Evolutionary conservation across 2,329 filamentous ascomycete species (phyloP).

Genomic region (Alternaria gaisen): DNA sequence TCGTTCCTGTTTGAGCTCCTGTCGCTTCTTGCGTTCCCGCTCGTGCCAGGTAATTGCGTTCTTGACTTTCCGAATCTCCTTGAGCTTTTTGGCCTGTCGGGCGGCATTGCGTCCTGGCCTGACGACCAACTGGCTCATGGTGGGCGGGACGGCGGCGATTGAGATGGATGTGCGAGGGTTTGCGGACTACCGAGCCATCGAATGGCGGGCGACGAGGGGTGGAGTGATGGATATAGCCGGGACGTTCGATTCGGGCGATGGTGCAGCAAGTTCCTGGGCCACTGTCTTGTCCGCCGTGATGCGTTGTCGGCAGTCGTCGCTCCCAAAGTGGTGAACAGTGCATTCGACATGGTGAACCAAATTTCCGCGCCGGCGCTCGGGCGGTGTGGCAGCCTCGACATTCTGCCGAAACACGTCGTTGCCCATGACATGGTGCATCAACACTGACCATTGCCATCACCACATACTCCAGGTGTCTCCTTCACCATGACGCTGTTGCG

Average conservation of each 20-base stretch:
- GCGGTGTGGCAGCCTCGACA: slow-evolving; percentile 28
- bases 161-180: slow-evolving; percentile 16
- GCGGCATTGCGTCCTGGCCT: slow-evolving; percentile 36
- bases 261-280: not conserved
- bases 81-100: slow-evolving; percentile 42
- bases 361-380: slow-evolving; percentile 25
- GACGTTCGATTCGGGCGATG: not conserved
- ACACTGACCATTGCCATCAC: slow-evolving; percentile 3
- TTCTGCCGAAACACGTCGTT: slow-evolving; percentile 24
- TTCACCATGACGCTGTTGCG: slow-evolving; percentile 44
- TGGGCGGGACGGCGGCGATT: slow-evolving; percentile 63
- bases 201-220: slow-evolving; percentile 8
- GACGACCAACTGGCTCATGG: slow-evolving; percentile 40
- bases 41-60: slow-evolving; percentile 44
- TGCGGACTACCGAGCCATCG: slow-evolving; percentile 43
- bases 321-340: slow-evolving; percentile 15
- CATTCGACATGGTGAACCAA: slow-evolving; percentile 18
- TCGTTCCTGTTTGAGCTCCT: slow-evolving; percentile 35
- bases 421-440: slow-evolving; percentile 20
- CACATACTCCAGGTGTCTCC: slow-evolving; percentile 1
- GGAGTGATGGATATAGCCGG: not conserved
- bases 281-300: not conserved
- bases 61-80: slow-evolving; percentile 56
- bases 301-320: slow-evolving; percentile 3
- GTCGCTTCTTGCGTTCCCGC: slow-evolving; percentile 34